Evolutionary conservation across 2,329 filamentous ascomycete species (phyloP), one percentile per base, ranked within the genome.

Genomic region (Coleophoma eucalyptorum): DNA sequence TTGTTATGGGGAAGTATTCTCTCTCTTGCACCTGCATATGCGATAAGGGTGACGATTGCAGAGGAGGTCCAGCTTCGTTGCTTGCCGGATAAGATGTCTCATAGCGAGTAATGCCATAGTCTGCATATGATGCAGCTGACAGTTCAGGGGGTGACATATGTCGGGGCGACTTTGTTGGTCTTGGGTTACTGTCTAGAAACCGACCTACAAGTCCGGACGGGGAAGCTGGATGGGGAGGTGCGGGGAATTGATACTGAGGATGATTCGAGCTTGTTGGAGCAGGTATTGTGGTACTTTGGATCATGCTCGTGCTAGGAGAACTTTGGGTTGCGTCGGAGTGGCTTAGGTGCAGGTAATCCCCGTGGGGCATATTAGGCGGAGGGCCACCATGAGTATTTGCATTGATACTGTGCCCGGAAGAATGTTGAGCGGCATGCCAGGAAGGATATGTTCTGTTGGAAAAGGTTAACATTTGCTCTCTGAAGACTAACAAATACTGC

Each of bases 121-220:
- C 60, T 15, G 55, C 32, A 48, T 60, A 59, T 5, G 53, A 44
- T 10, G 50, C 55, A 2, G 59, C 48, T 11, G 57, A 56, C 12
- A 59, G 34, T 11, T 63, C 59, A 10, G 59, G 55, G 15, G 62
- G 60, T 15, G 51, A 60, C 37, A 56, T 51, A 52, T 66, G 64
- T 10, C 65, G 53, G 34, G 65, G 65, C 5, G 64, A 66, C 45
- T 66, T 67, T 13, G 61, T 37, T 15, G 64, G 64, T 13, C 65
- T 53, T 7, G 63, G 63, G 43, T 67, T 66, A 40, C 50, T 60
- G 49, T 66, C 62, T 13, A 64, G 50, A 44, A 60, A 65, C 8
- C 58, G 54, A 18, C 60, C 51, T 15, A 55, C 54, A 2, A 52
- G 52, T 3, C 40, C 48, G 20, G 47, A 43, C 3, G 52, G 43